Evolutionary conservation across 352 stramenopile genomes (phyloP).

Genomic region (Phytopythium helicoides): DNA sequence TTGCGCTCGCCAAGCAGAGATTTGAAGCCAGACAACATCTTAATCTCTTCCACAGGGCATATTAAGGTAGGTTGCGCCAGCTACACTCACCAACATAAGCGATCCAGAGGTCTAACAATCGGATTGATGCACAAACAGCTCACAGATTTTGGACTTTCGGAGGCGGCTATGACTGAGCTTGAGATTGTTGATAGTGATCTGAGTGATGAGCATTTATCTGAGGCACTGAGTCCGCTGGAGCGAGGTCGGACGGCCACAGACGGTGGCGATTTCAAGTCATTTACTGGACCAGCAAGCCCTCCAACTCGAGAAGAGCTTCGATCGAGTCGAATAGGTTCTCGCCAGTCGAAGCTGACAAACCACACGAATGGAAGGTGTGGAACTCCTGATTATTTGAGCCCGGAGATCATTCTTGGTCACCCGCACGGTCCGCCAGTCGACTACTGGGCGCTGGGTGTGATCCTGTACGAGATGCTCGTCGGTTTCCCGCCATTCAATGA

Average conservation of each 20-base stretch:
- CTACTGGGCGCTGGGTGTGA: constrained; percentile 91
- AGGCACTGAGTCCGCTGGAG: not conserved
- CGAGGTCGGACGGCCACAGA: too few relatives aligned
- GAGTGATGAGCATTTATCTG: not conserved
- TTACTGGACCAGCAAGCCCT: too few relatives aligned
- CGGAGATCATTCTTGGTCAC: constrained; percentile 80
- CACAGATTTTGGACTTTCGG: constrained; percentile 85
- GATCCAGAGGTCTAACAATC: too few relatives aligned
- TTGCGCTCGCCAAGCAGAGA: constrained; percentile 43
- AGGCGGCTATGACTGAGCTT: constrained; percentile 62
- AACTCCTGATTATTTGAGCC: constrained; percentile 87
- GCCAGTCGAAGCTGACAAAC: constrained; percentile 5
- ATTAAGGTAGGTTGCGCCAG: constrained; percentile 85
- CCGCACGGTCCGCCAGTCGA: constrained; percentile 79
- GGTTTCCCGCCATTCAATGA: constrained; percentile 90
- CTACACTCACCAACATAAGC: too few relatives aligned
- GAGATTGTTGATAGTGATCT: constrained; percentile 6
- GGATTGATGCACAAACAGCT: too few relatives aligned
- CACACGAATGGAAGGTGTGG: constrained; percentile 78
- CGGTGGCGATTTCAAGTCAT: too few relatives aligned
- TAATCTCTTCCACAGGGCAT: constrained; percentile 84
- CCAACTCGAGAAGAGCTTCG: not conserved
- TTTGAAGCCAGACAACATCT: constrained; percentile 90
- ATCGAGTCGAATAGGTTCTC: constrained; percentile 4
- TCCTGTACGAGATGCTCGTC: constrained; percentile 89